phyloP scores from a whole-genome alignment of 2,329 filamentous ascomycete genomes.

The Clonostachys byssicola region DNA sequence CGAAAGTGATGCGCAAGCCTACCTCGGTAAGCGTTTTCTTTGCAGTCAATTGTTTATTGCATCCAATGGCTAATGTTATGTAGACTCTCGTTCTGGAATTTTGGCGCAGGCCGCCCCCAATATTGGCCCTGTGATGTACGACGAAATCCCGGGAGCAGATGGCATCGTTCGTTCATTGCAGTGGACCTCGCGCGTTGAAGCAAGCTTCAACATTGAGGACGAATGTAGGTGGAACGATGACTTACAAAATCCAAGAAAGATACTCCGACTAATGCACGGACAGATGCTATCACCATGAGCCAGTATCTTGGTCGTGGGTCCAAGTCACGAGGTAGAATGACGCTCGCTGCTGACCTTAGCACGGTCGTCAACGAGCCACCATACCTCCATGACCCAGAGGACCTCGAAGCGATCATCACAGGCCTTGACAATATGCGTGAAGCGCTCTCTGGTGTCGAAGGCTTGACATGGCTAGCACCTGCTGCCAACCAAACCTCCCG shows the following conservation, averaged over 20 bases:
- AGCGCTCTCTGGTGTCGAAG: constrained; percentile 46
- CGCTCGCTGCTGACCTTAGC: constrained; percentile 51
- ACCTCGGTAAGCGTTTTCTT: constrained; percentile 29
- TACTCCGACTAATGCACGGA: constrained; percentile 2
- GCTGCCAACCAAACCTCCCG: constrained; percentile 44
- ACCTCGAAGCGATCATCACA: constrained; percentile 56
- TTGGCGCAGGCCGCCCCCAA: constrained; percentile 62
- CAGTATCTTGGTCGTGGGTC: constrained; percentile 62
- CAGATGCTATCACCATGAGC: constrained; percentile 46
- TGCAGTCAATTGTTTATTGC: too few relatives aligned
- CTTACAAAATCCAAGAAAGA: neutral
- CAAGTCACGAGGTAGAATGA: constrained; percentile 55
- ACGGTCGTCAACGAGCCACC: constrained; percentile 56
- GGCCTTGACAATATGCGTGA: constrained; percentile 57
- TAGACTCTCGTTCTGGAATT: constrained; percentile 49
- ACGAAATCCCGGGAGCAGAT: constrained; percentile 53
- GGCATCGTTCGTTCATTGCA: constrained; percentile 59
- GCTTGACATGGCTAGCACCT: constrained; percentile 53
- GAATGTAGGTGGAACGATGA: constrained; percentile 15
- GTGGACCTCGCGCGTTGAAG: constrained; percentile 63
- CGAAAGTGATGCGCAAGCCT: constrained; percentile 31
- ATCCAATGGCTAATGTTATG: neutral
- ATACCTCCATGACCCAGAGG: constrained; percentile 52
- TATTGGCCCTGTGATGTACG: constrained; percentile 52
- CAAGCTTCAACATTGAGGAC: constrained; percentile 33